A percentile compares a stretch with the other conserved stretches of the same genome.
These are phyloP conservation scores for Diaporthe sp. DNA, from an alignment of 2,329 filamentous ascomycete genomes.

Conservation along the genomic window DNA sequence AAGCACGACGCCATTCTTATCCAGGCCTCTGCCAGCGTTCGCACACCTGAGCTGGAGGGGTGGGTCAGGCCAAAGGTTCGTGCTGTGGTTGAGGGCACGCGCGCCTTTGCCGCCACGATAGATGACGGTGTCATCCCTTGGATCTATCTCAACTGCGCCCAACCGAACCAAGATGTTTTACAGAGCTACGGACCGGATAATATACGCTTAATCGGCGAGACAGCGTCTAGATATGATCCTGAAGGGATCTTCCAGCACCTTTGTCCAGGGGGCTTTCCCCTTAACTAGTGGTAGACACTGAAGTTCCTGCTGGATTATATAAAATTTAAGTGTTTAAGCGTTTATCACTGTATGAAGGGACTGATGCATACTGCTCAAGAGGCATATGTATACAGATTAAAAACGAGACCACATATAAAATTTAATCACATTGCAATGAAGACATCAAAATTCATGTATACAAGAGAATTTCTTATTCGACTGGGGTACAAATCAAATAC, in stretches of 20 bases:
- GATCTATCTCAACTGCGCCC: constrained; percentile 13
- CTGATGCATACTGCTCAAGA: too few species aligned
- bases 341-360: too few species aligned
- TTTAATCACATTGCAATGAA: too few species aligned
- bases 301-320: not conserved
- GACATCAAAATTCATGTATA: too few species aligned
- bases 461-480: too few species aligned
- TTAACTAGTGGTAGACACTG: not conserved
- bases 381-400: too few species aligned
- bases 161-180: not conserved
- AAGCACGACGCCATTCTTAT: constrained; percentile 5
- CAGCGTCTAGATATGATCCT: constrained; percentile 15
- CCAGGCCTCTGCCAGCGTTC: constrained; percentile 7
- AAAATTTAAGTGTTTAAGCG: too few species aligned
- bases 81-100: not conserved
- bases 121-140: not conserved
- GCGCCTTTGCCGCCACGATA: not conserved
- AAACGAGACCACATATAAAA: too few species aligned
- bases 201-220: not conserved
- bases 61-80: constrained; percentile 1
- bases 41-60: not conserved
- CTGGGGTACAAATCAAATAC: too few species aligned
- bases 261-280: not conserved
- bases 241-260: constrained; percentile 9
- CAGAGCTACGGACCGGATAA: constrained; percentile 6